Conservation (phyloP, 805 yeast species). For the Nakazawaea pomicola region DNA sequence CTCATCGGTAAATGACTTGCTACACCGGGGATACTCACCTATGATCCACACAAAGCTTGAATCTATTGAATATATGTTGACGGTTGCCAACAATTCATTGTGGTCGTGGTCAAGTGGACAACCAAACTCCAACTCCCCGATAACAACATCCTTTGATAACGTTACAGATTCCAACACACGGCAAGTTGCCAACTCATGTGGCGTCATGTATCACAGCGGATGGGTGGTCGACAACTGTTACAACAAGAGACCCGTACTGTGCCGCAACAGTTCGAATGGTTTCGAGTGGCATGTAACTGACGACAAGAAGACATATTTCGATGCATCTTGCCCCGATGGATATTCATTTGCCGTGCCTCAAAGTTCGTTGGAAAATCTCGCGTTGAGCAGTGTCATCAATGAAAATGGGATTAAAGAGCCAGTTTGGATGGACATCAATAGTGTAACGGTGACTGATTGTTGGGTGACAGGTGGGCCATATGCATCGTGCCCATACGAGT, state of each 20-base stretch:
- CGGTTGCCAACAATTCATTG: slow-evolving; percentile 31
- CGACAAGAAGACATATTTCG: slow-evolving; percentile 37
- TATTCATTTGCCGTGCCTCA: slow-evolving; percentile 40
- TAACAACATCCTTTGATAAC: slow-evolving; percentile 7
- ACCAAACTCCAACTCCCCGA: slow-evolving; percentile 32
- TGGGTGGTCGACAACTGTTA: slow-evolving; percentile 73
- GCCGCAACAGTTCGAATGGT: slow-evolving; percentile 38
- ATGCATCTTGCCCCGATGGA: slow-evolving; percentile 34
- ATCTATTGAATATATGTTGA: no score
- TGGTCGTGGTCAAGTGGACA: slow-evolving; percentile 77
- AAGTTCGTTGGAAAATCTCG: slow-evolving; percentile 41
- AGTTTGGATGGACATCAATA: slow-evolving; percentile 80
- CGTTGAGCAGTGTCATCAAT: slow-evolving; percentile 19
- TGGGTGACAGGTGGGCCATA: slow-evolving; percentile 84
- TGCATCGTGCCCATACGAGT: slow-evolving; percentile 74
- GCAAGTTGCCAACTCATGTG: slow-evolving; percentile 38
- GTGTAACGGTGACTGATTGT: slow-evolving; percentile 66
- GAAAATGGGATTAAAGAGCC: slow-evolving; percentile 26
- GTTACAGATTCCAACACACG: neutral
- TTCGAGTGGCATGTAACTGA: slow-evolving; percentile 39
- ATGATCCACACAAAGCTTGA: no score
- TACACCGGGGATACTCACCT: no score
- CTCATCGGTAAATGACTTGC: no score
- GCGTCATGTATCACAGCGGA: slow-evolving; percentile 32
- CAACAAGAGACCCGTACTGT: slow-evolving; percentile 43